Base-by-base conservation (phyloP, 495 filamentous ascomycete genomes). In the Talaromyces liani region DNA sequence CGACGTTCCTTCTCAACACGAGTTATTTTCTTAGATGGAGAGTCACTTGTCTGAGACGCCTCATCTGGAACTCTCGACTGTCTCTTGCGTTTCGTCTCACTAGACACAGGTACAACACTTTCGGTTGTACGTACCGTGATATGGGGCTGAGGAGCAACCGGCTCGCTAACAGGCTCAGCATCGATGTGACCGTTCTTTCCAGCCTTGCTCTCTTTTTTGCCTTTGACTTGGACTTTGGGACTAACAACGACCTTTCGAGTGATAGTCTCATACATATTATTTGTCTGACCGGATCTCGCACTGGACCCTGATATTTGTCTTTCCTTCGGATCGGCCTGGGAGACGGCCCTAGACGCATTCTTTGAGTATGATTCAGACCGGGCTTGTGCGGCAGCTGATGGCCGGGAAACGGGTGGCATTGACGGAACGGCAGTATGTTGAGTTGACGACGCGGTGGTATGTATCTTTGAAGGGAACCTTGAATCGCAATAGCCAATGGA, bases 361-460 rank as follows among this genome's bases (percentile, higher is more conserved):
- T 68, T 72, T 9, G 64, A 47, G 58, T 74, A 74, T 9, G 75
- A 71, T 29, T 67, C 69, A 22, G 70, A 71, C 62, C 74, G 71
- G 1, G 71, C 73, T 62, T 75, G 65, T 14, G 72, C 72, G 12
- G 72, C 71, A 7, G 71, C 72, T 33, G 77, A 74, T 9, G 71
- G 64, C 51, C 72, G 72, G 24, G 63, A 60, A 1, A 64, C 29
- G 4, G 60, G 62, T 7, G 64, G 63, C 55, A 65, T 66, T 16
- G 57, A 59, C 6, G 75, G 67, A 56, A 71, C 58, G 20, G 78
- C 79, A 56, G 80, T 82, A 2, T 73, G 71, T 8, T 79, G 79
- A 20, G 77, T 75, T 12, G 73, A 71, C 24, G 69, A 73, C 12
- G 73, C 73, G 55, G 63, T 70, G 16, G 68, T 39, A 6, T 70